Conservation (phyloP, 495 filamentous ascomycete genomes). For the Talaromyces thailandensis region DNA sequence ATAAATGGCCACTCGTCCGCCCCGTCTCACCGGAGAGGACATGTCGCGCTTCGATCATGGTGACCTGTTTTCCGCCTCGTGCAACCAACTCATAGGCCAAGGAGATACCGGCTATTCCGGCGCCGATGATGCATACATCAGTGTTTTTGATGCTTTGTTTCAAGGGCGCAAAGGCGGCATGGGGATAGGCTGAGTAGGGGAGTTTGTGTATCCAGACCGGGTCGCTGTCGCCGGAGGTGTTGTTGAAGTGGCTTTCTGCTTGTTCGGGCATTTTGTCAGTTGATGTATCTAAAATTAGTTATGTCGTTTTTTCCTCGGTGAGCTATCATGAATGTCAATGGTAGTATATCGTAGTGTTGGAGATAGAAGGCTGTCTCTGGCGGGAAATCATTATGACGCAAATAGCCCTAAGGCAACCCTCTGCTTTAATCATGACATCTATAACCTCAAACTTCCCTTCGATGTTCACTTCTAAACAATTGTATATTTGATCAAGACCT, state of each 20-base stretch:
- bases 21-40: slow-evolving; percentile 45
- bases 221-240: slow-evolving; percentile 40
- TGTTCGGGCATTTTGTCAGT: not conserved
- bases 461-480: not conserved
- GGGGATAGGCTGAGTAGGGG: slow-evolving; percentile 36
- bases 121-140: slow-evolving; percentile 44
- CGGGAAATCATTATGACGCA: not conserved
- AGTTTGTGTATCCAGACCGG: slow-evolving; percentile 44
- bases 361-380: not conserved
- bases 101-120: slow-evolving; percentile 46
- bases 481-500: not conserved
- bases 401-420: not conserved
- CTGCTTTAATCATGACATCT: not conserved
- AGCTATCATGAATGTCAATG: too few species aligned
- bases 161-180: slow-evolving; percentile 28
- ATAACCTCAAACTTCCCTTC: not conserved
- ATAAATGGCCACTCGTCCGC: slow-evolving; percentile 44
- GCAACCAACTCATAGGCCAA: slow-evolving; percentile 44
- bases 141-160: slow-evolving; percentile 16
- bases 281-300: too few species aligned
- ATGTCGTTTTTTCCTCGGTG: not conserved
- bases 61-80: slow-evolving; percentile 33
- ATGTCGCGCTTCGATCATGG: slow-evolving; percentile 46
- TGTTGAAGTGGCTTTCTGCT: slow-evolving; percentile 22
- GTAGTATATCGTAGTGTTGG: not conserved